A percentile compares a stretch with the other conserved stretches of the same genome.
Conservation (phyloP, 176 grass and related monocot genomes). For the Carex kokanica region DNA sequence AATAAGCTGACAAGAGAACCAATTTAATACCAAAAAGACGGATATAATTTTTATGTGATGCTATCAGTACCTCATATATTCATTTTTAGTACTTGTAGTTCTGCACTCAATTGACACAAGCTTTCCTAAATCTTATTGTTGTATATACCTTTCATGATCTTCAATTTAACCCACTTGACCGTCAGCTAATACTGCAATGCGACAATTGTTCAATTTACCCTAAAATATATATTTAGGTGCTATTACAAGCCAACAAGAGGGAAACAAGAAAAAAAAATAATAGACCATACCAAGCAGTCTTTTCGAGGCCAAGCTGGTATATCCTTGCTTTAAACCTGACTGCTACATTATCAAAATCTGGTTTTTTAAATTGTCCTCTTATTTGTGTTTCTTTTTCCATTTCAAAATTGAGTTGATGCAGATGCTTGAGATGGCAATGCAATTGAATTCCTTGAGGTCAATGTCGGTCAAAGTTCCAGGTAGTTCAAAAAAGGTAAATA, state of each 20-base stretch:
- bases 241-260: neutral
- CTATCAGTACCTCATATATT: neutral
- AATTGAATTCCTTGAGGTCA: conserved; percentile 32
- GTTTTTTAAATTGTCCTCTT: neutral
- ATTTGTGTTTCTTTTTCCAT: neutral
- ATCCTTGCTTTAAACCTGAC: neutral
- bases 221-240: neutral
- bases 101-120: neutral
- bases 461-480: conserved; percentile 51
- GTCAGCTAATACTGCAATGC: neutral
- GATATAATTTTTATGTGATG: neutral
- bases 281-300: neutral
- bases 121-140: neutral
- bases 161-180: neutral
- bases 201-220: neutral
- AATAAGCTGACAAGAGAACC: neutral
- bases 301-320: neutral
- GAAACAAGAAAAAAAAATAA: neutral
- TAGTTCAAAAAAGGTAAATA: conserved; percentile 36
- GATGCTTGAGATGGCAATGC: conserved; percentile 43
- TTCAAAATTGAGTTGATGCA: conserved; percentile 29
- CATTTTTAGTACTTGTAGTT: neutral
- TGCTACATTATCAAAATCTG: neutral
- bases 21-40: neutral
- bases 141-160: neutral